These are phyloP conservation scores for Cenchrus purpureus DNA, from an alignment of 176 grass and related monocot genomes.

Conservation along the genomic window DNA sequence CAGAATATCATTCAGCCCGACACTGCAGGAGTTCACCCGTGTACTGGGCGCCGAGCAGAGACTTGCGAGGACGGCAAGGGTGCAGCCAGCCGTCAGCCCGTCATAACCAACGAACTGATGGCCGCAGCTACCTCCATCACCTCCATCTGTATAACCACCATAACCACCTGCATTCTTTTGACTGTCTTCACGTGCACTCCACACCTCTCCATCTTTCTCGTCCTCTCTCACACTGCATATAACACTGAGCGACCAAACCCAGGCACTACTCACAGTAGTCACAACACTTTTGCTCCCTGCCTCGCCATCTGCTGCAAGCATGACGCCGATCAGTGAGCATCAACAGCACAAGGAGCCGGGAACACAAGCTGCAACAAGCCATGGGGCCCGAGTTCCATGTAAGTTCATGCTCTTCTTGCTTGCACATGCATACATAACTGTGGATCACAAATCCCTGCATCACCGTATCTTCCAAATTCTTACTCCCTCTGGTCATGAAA, in stretches of 20 bases:
- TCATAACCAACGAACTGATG: conserved; percentile 26
- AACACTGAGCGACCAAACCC: conserved; percentile 44
- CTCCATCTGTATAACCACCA: conserved; percentile 60
- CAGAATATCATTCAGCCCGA: background rate
- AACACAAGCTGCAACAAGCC: background rate
- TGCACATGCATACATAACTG: background rate
- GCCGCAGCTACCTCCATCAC: conserved; percentile 24
- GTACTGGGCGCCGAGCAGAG: conserved; percentile 3
- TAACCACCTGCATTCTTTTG: conserved; percentile 74
- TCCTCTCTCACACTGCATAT: conserved; percentile 31
- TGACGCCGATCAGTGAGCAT: conserved; percentile 39
- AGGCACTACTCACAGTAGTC: conserved; percentile 11
- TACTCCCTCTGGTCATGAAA: background rate
- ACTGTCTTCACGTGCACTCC: conserved; percentile 78
- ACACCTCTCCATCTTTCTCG: conserved; percentile 36
- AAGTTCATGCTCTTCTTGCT: background rate
- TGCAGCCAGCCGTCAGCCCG: background rate
- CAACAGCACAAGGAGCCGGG: background rate
- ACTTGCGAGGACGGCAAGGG: conserved; percentile 35
- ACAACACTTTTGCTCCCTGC: conserved; percentile 1
- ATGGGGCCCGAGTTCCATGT: conserved; percentile 25
- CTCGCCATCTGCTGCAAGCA: conserved; percentile 6
- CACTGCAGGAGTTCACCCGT: background rate
- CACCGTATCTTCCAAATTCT: background rate
- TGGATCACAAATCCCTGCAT: background rate